A percentile compares a stretch with the other conserved stretches of the same genome.
phyloP scores from a whole-genome alignment of 805 yeast genomes.

The Saturnispora sekii region DNA sequence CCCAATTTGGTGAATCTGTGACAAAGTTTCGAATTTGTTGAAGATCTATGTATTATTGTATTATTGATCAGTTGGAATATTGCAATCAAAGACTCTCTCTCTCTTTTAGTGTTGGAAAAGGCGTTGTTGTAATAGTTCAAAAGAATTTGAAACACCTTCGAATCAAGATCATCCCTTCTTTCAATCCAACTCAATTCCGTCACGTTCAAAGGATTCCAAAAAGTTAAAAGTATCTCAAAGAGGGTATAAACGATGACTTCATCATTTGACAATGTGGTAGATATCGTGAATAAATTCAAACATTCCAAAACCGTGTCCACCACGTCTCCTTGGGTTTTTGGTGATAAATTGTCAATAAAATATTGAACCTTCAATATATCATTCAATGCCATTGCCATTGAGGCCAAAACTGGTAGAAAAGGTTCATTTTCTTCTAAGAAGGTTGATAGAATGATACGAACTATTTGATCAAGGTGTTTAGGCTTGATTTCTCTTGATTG shows the following conservation, averaged over 20 bases:
- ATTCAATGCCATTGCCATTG: slow-evolving; percentile 23
- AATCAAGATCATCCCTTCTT: slow-evolving; percentile 10
- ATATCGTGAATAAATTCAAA: slow-evolving; percentile 9
- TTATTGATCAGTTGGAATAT: slow-evolving; percentile 38
- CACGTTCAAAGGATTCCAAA: slow-evolving; percentile 16
- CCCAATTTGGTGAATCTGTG: slow-evolving; percentile 32
- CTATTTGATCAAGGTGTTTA: slow-evolving; percentile 20
- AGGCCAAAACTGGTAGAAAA: slow-evolving; percentile 25
- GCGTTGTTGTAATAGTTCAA: slow-evolving; percentile 11
- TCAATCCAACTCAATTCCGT: slow-evolving; percentile 2
- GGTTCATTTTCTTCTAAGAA: slow-evolving; percentile 5
- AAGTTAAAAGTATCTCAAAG: slow-evolving; percentile 13
- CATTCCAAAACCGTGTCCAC: slow-evolving; percentile 12
- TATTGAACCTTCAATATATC: slow-evolving; percentile 17
- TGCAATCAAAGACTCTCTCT: slow-evolving; percentile 19
- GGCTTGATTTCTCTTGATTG: slow-evolving; percentile 12
- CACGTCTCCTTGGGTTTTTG: slow-evolving; percentile 13
- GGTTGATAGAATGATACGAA: slow-evolving; percentile 15
- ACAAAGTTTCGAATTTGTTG: slow-evolving; percentile 31
- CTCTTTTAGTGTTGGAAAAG: slow-evolving; percentile 16
- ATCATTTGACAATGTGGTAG: slow-evolving; percentile 7
- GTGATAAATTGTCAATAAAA: slow-evolving; percentile 21
- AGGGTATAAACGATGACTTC: slow-evolving; percentile 18
- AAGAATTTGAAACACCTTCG: slow-evolving; percentile 12
- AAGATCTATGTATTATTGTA: slow-evolving; percentile 32